These are phyloP conservation scores for Microcos paniculata DNA, from an alignment of 345 rosid genomes.

Conservation along the genomic window DNA sequence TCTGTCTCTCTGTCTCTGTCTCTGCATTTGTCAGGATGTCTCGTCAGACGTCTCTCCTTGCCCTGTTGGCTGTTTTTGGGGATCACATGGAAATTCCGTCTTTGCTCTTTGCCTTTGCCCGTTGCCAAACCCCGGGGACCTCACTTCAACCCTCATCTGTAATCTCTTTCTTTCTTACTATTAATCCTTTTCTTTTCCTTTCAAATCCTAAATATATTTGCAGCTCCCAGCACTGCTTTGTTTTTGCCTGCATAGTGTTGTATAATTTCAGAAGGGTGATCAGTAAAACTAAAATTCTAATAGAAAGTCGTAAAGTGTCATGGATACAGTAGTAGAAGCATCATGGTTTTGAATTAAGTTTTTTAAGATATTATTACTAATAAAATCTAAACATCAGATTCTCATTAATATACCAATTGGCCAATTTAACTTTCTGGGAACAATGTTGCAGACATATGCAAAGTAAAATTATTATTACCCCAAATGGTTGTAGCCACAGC, in stretches of 20 bases:
- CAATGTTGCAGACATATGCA: background rate
- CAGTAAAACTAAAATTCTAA: too few species aligned
- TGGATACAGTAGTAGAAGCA: too few species aligned
- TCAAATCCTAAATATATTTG: too few species aligned
- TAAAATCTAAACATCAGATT: too few species aligned
- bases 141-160: slow-evolving; percentile 3
- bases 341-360: background rate
- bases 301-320: too few species aligned
- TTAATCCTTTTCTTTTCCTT: background rate
- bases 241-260: too few species aligned
- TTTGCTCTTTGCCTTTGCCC: too few species aligned
- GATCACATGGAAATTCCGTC: slow-evolving; percentile 14
- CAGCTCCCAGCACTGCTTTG: background rate
- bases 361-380: background rate
- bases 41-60: slow-evolving; percentile 18
- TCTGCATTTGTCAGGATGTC: slow-evolving; percentile 19
- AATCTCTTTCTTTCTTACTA: background rate
- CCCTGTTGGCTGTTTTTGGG: slow-evolving; percentile 6
- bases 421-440: background rate
- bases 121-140: too few species aligned
- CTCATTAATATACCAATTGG: background rate
- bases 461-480: background rate
- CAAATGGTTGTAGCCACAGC: background rate
- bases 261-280: background rate
- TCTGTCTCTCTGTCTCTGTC: background rate